Evolutionary conservation across 257 asterid species (phyloP).

Genomic region (Nicotiana noctiflora): DNA sequence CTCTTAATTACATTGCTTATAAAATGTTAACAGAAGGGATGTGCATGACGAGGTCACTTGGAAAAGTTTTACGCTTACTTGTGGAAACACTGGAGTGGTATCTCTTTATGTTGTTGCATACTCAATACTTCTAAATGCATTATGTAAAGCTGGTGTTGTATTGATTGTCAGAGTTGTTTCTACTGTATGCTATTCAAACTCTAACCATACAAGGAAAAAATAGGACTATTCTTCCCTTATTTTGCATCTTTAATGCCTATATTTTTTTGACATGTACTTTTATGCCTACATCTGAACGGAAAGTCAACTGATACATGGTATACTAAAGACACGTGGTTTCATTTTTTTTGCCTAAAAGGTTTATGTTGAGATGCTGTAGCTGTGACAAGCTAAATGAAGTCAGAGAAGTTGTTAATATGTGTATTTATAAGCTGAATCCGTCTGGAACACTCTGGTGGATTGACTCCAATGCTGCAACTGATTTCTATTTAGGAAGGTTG

Average conservation of each 20-base stretch:
- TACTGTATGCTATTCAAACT: no score
- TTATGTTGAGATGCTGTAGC: no score
- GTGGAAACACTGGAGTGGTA: slow-evolving; percentile 38
- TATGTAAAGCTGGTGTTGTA: slow-evolving; percentile 45
- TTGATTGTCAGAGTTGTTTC: no score
- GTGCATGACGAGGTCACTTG: slow-evolving; percentile 44
- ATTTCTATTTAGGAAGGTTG: not conserved
- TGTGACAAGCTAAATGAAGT: not conserved
- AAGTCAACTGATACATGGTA: no score
- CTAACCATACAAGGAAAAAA: no score
- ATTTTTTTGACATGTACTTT: no score
- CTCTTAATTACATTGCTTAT: slow-evolving; percentile 40
- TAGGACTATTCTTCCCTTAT: no score
- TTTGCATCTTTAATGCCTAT: no score
- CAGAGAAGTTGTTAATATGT: not conserved
- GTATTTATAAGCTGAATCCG: not conserved
- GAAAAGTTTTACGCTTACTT: slow-evolving; percentile 40
- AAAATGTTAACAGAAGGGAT: slow-evolving; percentile 56
- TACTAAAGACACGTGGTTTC: no score
- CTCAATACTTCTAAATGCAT: slow-evolving; percentile 76
- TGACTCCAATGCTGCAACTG: not conserved
- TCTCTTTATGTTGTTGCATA: slow-evolving; percentile 62
- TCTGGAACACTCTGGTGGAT: not conserved
- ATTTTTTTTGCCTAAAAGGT: no score
- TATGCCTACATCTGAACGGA: no score